Evolutionary conservation across 2,329 filamentous ascomycete species (phyloP).

Genomic region (Orbilia javanica): DNA sequence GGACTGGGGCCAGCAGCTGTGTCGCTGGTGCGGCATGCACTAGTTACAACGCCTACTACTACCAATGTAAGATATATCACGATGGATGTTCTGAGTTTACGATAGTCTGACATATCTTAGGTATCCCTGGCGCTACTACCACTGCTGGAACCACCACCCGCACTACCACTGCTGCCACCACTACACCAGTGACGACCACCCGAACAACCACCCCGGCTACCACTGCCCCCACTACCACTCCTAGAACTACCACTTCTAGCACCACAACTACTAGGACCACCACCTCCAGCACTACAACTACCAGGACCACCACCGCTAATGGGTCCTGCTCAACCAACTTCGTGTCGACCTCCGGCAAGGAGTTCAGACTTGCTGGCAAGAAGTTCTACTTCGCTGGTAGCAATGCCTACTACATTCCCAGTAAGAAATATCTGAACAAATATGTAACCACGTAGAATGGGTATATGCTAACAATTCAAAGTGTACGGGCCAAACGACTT

Average conservation of each 20-base stretch:
- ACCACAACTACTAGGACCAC: not conserved
- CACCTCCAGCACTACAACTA: constrained; percentile 4
- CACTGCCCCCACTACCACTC: constrained; percentile 9
- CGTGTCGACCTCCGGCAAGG: constrained; percentile 59
- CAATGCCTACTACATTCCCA: constrained; percentile 59
- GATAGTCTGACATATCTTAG: not conserved
- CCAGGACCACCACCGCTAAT: constrained; percentile 35
- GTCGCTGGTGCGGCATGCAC: constrained; percentile 56
- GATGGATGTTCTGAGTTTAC: not conserved
- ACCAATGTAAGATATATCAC: constrained; percentile 34
- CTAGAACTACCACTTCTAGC: constrained; percentile 9
- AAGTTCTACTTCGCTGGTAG: constrained; percentile 61
- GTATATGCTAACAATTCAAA: not conserved
- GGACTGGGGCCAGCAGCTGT: constrained; percentile 53
- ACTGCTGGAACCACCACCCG: constrained; percentile 33
- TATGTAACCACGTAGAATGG: not conserved
- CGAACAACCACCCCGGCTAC: constrained; percentile 22
- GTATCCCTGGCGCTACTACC: constrained; percentile 57
- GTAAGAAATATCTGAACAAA: constrained; percentile 21
- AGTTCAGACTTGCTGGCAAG: constrained; percentile 60
- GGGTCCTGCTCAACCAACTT: constrained; percentile 57
- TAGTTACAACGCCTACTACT: constrained; percentile 57
- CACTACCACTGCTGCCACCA: constrained; percentile 25
- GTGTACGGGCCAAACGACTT: constrained; percentile 57
- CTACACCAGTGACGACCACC: constrained; percentile 21